Percentiles rank a stretch among this genome's conserved stretches.
Conservation (phyloP, 805 yeast genomes). For the Metschnikowia shivogae region DNA sequence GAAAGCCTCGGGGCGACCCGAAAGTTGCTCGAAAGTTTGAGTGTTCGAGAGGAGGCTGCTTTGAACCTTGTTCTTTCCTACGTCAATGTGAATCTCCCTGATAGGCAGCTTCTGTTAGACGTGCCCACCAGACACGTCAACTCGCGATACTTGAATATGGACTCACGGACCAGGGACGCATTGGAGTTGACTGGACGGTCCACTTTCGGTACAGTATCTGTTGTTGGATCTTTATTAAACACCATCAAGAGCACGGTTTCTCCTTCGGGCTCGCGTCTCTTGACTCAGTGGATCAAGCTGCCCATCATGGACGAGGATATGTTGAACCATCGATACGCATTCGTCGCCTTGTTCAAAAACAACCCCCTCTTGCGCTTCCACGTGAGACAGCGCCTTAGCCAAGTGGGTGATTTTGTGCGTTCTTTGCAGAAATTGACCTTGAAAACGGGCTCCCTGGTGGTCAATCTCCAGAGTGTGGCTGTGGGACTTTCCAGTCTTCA, state of each 20-base stretch:
- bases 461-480: slow-evolving; percentile 29
- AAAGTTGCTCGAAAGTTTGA: slow-evolving; percentile 31
- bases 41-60: slow-evolving; percentile 54
- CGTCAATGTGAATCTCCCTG: slow-evolving; percentile 69
- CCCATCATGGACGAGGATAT: slow-evolving; percentile 63
- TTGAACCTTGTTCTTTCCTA: slow-evolving; percentile 59
- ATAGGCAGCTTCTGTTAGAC: slow-evolving; percentile 55
- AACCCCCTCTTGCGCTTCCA: slow-evolving; percentile 19
- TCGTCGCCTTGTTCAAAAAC: slow-evolving; percentile 29
- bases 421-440: slow-evolving; percentile 50
- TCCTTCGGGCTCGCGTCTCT: slow-evolving; percentile 72
- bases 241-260: slow-evolving; percentile 73
- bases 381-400: slow-evolving; percentile 35
- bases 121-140: slow-evolving; percentile 59
- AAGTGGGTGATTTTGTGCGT: slow-evolving; percentile 55
- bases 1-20: slow-evolving; percentile 34
- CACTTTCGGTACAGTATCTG: slow-evolving; percentile 43
- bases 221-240: slow-evolving; percentile 68
- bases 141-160: slow-evolving; percentile 64
- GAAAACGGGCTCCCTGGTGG: slow-evolving; percentile 30
- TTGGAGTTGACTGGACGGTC: slow-evolving; percentile 63
- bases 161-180: slow-evolving; percentile 71
- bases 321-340: slow-evolving; percentile 47
- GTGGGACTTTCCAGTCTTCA: slow-evolving; percentile 27
- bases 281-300: slow-evolving; percentile 76